Evolutionary conservation across 257 asterid genomes (phyloP).

Genomic region (Penstemon eatonii): DNA sequence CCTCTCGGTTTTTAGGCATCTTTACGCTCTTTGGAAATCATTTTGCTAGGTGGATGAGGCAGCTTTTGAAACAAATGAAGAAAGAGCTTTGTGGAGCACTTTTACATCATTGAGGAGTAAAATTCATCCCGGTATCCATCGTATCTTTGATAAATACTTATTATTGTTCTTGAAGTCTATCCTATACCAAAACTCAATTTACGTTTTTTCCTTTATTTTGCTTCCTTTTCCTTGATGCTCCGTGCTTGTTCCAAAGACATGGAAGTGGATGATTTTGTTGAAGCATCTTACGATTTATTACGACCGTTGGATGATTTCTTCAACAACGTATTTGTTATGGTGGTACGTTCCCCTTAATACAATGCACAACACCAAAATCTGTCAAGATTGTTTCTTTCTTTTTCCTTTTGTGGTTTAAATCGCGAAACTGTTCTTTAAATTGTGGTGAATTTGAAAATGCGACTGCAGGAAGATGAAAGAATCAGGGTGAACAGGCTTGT

Average conservation of each 20-base stretch:
- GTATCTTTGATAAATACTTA: constrained; percentile 18
- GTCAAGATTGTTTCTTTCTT: not conserved
- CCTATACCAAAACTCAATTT: constrained; percentile 14
- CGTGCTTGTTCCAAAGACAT: constrained; percentile 47
- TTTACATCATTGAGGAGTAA: constrained; percentile 62
- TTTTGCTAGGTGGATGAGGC: constrained; percentile 77
- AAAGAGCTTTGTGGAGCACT: constrained; percentile 77
- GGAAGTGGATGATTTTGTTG: constrained; percentile 91
- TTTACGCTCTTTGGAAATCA: constrained; percentile 13
- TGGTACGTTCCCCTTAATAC: constrained; percentile 58
- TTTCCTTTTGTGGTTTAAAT: not conserved
- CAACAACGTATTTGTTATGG: constrained; percentile 87
- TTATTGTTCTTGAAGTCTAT: constrained; percentile 8
- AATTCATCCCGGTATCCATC: constrained; percentile 59
- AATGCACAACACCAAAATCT: not conserved
- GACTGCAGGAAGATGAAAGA: constrained; percentile 76
- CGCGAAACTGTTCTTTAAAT: no score
- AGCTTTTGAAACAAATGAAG: constrained; percentile 77
- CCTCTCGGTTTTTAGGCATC: not conserved
- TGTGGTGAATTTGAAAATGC: not conserved
- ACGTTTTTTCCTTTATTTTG: constrained; percentile 1
- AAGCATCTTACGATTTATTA: constrained; percentile 59
- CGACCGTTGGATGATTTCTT: constrained; percentile 88
- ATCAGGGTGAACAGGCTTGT: constrained; percentile 88
- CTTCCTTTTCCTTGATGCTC: constrained; percentile 15